Base-by-base conservation (phyloP, 768 basidiomycete genomes). In the Collybia sordida region DNA sequence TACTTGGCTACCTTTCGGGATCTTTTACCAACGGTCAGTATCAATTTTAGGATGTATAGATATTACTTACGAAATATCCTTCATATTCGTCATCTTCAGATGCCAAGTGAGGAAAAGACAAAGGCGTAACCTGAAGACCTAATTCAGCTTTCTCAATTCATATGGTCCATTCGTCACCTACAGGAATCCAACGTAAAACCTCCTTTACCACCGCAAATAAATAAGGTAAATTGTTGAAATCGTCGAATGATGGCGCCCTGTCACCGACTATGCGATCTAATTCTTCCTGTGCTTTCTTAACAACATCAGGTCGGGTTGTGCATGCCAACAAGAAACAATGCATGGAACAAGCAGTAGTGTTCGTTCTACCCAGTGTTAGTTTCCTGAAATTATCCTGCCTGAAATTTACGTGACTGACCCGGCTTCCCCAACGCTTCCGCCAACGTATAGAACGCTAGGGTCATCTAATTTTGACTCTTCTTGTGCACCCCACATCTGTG, bases 71-170 rank as follows among this genome's bases (percentile, higher is more conserved):
- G 31, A 18, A 49, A 31, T 41, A 18, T 17, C 39, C 39, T 18
- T 49, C 40, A 28, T 49, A 49, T 18, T 18, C 47, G n/a, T 49
- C 47, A 42, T 49, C 47, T 28, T 42, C 17, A 1, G 47, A 37
- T 3, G 47, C 3, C 19, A 49, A 18, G 17, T 49, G 47, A n/a
- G 47, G 47, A 17, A 49, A 49, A 1, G 47, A 49, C 14, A 49
- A 40, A 19, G 47, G 47, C 6, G 47, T 49, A 11, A 49, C 47
- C 47, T 49, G 38, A n/a, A n/a, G n/a, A n/a, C n/a, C n/a, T n/a
- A n/a, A n/a, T n/a, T n/a, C n/a, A n/a, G n/a, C n/a, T n/a, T n/a
- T n/a, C n/a, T n/a, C n/a, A n/a, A n/a, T n/a, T n/a, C n/a, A n/a
- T n/a, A n/a, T n/a, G n/a, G n/a, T n/a, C n/a, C n/a, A n/a, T n/a